These are phyloP conservation scores for Phlebiopsis flavidoalba DNA, from an alignment of 768 basidiomycete species.

Conservation along the genomic window DNA sequence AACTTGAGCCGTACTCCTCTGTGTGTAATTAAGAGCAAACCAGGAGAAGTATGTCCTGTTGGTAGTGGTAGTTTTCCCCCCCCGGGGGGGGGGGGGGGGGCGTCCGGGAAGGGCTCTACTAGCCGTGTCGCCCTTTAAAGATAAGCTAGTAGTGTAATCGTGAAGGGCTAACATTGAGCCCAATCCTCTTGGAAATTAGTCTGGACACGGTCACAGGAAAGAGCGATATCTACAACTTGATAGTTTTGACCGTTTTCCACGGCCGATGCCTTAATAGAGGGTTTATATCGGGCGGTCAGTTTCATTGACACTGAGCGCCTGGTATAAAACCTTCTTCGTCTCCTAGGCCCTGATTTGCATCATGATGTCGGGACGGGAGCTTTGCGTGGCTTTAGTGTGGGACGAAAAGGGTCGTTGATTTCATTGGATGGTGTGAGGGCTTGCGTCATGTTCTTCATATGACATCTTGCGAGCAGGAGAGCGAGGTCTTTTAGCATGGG, in stretches of 20 bases:
- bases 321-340: conserved; percentile 36
- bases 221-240: conserved; percentile 37
- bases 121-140: conserved; percentile 40
- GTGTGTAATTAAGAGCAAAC: conserved; percentile 37
- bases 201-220: conserved; percentile 26
- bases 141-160: conserved; percentile 41
- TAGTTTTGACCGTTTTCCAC: conserved; percentile 5
- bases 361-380: conserved; percentile 29
- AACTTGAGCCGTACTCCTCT: conserved; percentile 40
- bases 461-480: neutral
- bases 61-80: conserved; percentile 13
- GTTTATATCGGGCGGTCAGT: conserved; percentile 31
- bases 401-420: neutral
- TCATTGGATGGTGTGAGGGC: neutral
- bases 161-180: conserved; percentile 35
- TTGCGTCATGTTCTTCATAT: neutral
- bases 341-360: conserved; percentile 19
- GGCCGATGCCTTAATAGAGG: conserved; percentile 21
- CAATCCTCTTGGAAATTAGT: conserved; percentile 25
- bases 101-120: too few relatives aligned
- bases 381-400: neutral
- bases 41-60: conserved; percentile 31
- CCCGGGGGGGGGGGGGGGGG: too few relatives aligned
- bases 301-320: conserved; percentile 41
- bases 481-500: neutral